Base-by-base conservation (phyloP, 495 filamentous ascomycete genomes). In the Endocarpon pusillum region DNA sequence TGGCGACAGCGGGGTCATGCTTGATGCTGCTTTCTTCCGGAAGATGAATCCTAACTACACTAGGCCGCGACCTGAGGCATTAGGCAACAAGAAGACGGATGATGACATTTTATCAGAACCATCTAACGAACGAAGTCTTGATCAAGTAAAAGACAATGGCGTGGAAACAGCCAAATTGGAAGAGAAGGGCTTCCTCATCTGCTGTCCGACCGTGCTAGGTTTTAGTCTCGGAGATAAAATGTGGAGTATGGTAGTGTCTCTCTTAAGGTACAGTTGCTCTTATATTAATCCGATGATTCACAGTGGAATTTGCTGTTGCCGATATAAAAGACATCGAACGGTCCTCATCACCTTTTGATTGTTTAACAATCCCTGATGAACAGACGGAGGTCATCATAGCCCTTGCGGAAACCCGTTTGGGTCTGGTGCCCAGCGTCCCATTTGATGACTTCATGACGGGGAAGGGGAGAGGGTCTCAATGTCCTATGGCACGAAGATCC, bases 271-370 rank as follows among this genome's bases (percentile, higher is more conserved):
- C 21, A 21, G 19, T n/a, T n/a, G n/a, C n/a, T n/a, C n/a, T n/a
- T n/a, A 38, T n/a, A 34, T 34, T 25, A 2, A 15, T 33, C 42
- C 27, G 34, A 28, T 8, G 16, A 21, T 34, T 30, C 16, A 19
- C 46, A 53, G 50, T 53, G 39, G 52, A 55, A 24, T 53, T 49
- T 23, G 48, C 44, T 35, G 44, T 59, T 16, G 49, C 45, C 43
- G 35, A 32, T 39, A 35, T 59, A 28, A 34, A 21, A 10, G 52
- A 57, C 40, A 45, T 57, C 33, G 32, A 42, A 9, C 57, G 42
- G 48, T 42, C 34, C 33, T 41, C 41, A 20, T 36, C 41, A 22
- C 46, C 40, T 19, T 46, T 49, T 26, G 41, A 49, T 9, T 40
- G 33, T 28, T 26, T 49, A 9, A 1, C 46, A 21, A 49, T 49